Evolutionary conservation across 2,329 filamentous ascomycete species (phyloP), one percentile per base, ranked within the genome.

Genomic region (Monilinia fructigena): DNA sequence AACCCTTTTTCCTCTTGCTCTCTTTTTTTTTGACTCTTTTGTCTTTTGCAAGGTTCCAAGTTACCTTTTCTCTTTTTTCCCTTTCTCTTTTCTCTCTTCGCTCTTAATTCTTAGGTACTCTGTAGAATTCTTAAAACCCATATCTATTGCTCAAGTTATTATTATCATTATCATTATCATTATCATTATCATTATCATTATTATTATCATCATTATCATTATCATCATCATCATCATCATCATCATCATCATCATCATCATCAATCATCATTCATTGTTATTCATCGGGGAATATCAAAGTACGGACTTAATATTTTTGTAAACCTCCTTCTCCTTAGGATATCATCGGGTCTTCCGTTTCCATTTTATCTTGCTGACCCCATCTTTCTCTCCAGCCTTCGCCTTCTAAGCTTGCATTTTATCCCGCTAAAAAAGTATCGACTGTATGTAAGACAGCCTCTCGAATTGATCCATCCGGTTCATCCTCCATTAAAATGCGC

Each of bases 361-460:
- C 12, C 40, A 10, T 23, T 47, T 18, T 23, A 50, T 38, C 56
- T 50, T 38, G 12, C 56, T 60, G 45, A 60, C 56, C 45, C 42
- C 28, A 28, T 60, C 56, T 48, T 23, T 16, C 11, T 31, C 58
- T 50, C 58, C 58, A 60, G 58, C 58, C 58, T 50, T 50, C 58
- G 28, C 12, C 58, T 31, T 50, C 35, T 28, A 35, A 35, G 56
- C 42, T 14, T 40, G 38, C 38, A n/a, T 28, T 47, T 59, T 59
- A 47, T 35, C n/a, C 55, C 55, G 42, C 55, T 31, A 59, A 42
- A 14, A 14, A 16, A 42, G 31, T 35, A 35, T 35, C 31, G 1
- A 16, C 12, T 5, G 38, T 12, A 14, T 40, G 4, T 40, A 40
- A 58, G 55, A 58, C 55, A 58, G 55, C 40, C 55, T 58, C 55